These are phyloP conservation scores for Ustanciosporium gigantosporum DNA, from an alignment of 1,284 basidiomycete species.

Conservation along the genomic window DNA sequence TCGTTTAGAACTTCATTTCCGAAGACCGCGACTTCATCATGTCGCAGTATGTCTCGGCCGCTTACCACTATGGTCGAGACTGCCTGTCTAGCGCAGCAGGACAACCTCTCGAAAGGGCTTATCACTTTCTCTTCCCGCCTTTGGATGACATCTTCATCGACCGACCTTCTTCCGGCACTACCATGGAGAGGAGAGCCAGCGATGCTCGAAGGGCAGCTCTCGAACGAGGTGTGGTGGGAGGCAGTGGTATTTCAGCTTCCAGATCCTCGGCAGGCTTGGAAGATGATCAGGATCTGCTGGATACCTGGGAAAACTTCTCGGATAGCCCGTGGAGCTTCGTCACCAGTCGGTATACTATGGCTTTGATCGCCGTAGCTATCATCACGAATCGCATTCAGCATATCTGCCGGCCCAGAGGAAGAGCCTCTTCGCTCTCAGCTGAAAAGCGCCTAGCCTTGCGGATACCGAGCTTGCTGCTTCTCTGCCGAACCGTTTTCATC, in stretches of 20 bases:
- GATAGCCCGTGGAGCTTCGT: slow-evolving; percentile 50
- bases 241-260: background rate
- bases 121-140: slow-evolving; percentile 35
- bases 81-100: slow-evolving; percentile 11
- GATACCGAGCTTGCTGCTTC: slow-evolving; percentile 39
- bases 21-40: too few relatives aligned
- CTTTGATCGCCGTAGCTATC: slow-evolving; percentile 44
- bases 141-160: slow-evolving; percentile 4
- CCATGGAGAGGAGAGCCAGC: slow-evolving; percentile 5
- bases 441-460: slow-evolving; percentile 37
- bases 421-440: slow-evolving; percentile 26
- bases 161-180: background rate
- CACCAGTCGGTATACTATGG: slow-evolving; percentile 46
- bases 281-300: slow-evolving; percentile 6
- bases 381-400: slow-evolving; percentile 54
- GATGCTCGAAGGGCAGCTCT: slow-evolving; percentile 1
- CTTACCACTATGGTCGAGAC: slow-evolving; percentile 9
- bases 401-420: slow-evolving; percentile 49
- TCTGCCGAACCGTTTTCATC: slow-evolving; percentile 31
- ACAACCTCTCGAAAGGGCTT: slow-evolving; percentile 14
- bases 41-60: slow-evolving; percentile 11
- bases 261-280: background rate
- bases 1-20: too few relatives aligned
- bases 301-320: slow-evolving; percentile 27
- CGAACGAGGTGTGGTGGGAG: background rate